Evolutionary conservation across 2,329 filamentous ascomycete species (phyloP).

Genomic region (Aureobasidium melanogenum): DNA sequence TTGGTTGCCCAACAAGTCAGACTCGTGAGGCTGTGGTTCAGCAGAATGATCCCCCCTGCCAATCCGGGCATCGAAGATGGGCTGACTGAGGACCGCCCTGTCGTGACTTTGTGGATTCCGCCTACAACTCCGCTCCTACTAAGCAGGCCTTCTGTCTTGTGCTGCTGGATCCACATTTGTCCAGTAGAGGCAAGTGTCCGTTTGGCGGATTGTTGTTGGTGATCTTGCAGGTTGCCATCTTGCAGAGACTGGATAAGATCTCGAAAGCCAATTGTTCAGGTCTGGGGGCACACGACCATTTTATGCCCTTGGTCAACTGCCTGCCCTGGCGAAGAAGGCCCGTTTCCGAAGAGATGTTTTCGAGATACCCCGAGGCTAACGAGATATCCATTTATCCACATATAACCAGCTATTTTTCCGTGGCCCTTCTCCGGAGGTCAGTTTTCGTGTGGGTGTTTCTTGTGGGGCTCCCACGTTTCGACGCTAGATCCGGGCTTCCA

Average conservation of each 20-base stretch:
- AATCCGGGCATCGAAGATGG: not conserved
- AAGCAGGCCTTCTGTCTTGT: not conserved
- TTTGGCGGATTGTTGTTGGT: not conserved
- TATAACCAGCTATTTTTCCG: not conserved
- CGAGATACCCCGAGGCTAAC: constrained; percentile 13
- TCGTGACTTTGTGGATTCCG: not conserved
- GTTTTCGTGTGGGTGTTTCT: constrained; percentile 3
- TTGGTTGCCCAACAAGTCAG: not conserved
- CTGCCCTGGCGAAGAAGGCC: constrained; percentile 11
- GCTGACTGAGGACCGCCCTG: not conserved
- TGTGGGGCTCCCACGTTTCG: constrained; percentile 9
- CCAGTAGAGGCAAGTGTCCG: not conserved
- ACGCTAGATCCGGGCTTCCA: not conserved
- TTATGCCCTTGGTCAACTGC: constrained; percentile 3
- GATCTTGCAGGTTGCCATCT: not conserved
- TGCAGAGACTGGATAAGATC: not conserved
- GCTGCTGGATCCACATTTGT: not conserved
- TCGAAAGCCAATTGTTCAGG: not conserved
- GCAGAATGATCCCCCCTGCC: not conserved
- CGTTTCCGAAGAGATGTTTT: constrained; percentile 6
- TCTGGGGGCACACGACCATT: constrained; percentile 10
- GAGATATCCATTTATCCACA: not conserved
- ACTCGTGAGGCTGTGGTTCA: not conserved
- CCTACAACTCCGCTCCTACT: not conserved
- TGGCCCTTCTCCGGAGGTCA: constrained; percentile 10